phyloP scores from a whole-genome alignment of 768 basidiomycete species.

The Collybiopsis confluens region DNA sequence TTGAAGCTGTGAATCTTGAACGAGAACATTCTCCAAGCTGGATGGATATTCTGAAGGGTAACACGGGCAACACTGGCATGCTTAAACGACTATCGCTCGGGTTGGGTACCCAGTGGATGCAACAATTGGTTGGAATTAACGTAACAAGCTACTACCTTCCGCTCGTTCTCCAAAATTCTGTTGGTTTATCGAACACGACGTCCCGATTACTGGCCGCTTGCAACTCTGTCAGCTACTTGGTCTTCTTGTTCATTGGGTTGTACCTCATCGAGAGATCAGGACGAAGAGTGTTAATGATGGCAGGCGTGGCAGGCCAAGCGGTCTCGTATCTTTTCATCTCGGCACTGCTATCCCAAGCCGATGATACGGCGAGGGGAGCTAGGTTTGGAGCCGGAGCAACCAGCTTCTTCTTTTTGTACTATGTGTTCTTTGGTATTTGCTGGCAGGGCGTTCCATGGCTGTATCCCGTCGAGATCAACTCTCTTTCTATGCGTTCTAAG shows the following conservation, averaged over 20 bases:
- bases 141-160: slow-evolving; percentile 45
- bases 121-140: slow-evolving; percentile 47
- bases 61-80: slow-evolving; percentile 43
- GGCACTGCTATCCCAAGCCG: slow-evolving; percentile 33
- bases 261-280: slow-evolving; percentile 45
- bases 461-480: slow-evolving; percentile 49
- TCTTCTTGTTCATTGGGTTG: slow-evolving; percentile 43
- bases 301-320: slow-evolving; percentile 47
- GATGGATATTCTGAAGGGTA: slow-evolving; percentile 36
- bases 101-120: slow-evolving; percentile 48
- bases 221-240: slow-evolving; percentile 47
- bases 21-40: slow-evolving; percentile 36
- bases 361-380: slow-evolving; percentile 24
- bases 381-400: slow-evolving; percentile 41
- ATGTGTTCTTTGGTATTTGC: slow-evolving; percentile 47
- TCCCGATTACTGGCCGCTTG: slow-evolving; percentile 46
- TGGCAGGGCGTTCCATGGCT: slow-evolving; percentile 33
- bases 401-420: slow-evolving; percentile 47
- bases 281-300: slow-evolving; percentile 49
- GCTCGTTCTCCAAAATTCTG: slow-evolving; percentile 45
- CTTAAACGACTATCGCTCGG: slow-evolving; percentile 39
- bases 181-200: slow-evolving; percentile 45
- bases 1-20: slow-evolving; percentile 41
- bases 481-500: slow-evolving; percentile 45
- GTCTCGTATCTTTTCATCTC: slow-evolving; percentile 44